Percentiles rank a stretch among this genome's conserved stretches.
phyloP scores from a whole-genome alignment of 2,329 filamentous ascomycete species.

The Blumeria graminis region DNA sequence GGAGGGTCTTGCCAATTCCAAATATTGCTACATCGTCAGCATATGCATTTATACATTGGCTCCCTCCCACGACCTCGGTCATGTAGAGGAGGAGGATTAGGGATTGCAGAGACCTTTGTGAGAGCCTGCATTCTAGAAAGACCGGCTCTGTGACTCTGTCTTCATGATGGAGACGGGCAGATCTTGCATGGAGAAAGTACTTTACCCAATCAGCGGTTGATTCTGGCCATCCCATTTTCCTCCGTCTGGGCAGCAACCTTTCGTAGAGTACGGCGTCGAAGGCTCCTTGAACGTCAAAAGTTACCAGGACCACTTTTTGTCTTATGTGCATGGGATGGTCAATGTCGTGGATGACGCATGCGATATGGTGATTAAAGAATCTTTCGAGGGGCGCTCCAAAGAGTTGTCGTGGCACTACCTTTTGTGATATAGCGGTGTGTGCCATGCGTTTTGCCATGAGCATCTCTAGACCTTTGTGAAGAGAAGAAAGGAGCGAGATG shows the following conservation, averaged over 20 bases:
- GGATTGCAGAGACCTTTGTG: not conserved
- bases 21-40: not conserved
- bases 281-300: not conserved
- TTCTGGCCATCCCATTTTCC: not conserved
- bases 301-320: not conserved
- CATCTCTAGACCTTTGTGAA: not conserved
- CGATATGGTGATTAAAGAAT: not conserved
- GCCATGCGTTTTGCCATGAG: not conserved
- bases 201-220: not conserved
- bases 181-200: not conserved
- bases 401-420: not conserved
- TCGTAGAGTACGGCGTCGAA: not conserved
- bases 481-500: not conserved
- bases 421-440: not conserved
- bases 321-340: not conserved
- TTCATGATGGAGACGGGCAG: not conserved
- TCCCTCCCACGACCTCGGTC: not conserved
- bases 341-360: not conserved
- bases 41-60: not conserved
- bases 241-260: not conserved
- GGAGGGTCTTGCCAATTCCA: not conserved
- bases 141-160: not conserved
- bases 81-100: not conserved
- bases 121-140: not conserved
- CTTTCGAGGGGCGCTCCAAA: not conserved